Conservation (phyloP, 331 rosid genomes). For the Rhamnella rubrinervis region DNA sequence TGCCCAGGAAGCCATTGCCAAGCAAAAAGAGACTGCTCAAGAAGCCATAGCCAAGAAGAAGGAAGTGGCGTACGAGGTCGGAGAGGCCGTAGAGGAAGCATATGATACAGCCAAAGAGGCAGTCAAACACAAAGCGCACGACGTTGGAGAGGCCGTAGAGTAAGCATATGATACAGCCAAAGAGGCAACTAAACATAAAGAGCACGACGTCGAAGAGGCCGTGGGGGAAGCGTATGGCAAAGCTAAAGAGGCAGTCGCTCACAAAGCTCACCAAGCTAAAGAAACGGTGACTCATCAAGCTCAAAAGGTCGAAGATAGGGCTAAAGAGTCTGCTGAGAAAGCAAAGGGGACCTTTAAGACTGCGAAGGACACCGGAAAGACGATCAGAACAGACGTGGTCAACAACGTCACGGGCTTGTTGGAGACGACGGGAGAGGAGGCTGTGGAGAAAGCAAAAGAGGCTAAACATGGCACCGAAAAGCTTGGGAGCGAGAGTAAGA, state of each 20-base stretch:
- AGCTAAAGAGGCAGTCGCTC: constrained; percentile 28
- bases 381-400: not conserved
- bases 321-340: constrained; percentile 19
- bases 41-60: not conserved
- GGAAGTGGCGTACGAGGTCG: constrained; percentile 13
- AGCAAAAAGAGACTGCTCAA: constrained; percentile 12
- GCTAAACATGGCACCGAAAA: constrained; percentile 10
- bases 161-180: constrained; percentile 13
- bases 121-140: not conserved
- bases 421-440: not conserved
- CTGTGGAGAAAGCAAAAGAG: constrained; percentile 7
- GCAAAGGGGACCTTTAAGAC: constrained; percentile 16
- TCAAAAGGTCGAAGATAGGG: constrained; percentile 27
- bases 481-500: constrained; percentile 8
- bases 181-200: not conserved
- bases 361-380: constrained; percentile 2
- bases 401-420: not conserved
- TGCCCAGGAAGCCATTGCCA: constrained; percentile 16
- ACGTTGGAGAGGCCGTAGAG: constrained; percentile 9
- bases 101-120: constrained; percentile 5
- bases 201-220: not conserved
- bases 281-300: constrained; percentile 19
- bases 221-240: constrained; percentile 8
- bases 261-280: not conserved
- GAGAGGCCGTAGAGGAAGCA: constrained; percentile 19